These are phyloP conservation scores for Isatis lusitanica DNA, from an alignment of 441 rosid genomes.

Conservation along the genomic window DNA sequence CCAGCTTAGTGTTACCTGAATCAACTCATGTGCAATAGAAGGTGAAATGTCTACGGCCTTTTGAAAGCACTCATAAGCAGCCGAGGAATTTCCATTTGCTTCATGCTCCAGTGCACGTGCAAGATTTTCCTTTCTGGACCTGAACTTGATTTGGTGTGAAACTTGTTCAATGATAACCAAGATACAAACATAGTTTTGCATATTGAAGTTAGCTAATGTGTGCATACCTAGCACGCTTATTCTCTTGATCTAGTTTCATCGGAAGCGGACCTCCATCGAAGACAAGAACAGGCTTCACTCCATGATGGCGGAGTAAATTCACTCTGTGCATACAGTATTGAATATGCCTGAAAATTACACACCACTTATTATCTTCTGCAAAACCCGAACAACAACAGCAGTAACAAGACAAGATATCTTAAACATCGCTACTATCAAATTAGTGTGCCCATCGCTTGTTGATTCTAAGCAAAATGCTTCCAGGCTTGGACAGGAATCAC, in stretches of 20 bases:
- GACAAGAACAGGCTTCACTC: slow-evolving; percentile 83
- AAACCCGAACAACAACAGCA: slow-evolving; percentile 13
- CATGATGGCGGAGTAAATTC: slow-evolving; percentile 79
- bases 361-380: slow-evolving; percentile 9
- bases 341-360: slow-evolving; percentile 64
- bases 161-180: slow-evolving; percentile 1
- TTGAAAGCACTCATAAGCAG: slow-evolving; percentile 90
- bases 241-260: slow-evolving; percentile 97
- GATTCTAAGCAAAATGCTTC: neutral
- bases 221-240: slow-evolving; percentile 84
- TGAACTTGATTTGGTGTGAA: slow-evolving; percentile 30
- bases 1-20: slow-evolving; percentile 54
- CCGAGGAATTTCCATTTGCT: slow-evolving; percentile 74
- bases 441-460: neutral
- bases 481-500: neutral
- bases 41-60: slow-evolving; percentile 97
- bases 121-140: slow-evolving; percentile 88
- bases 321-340: slow-evolving; percentile 95
- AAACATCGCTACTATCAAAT: neutral
- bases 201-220: neutral
- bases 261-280: slow-evolving; percentile 95
- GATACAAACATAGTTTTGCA: neutral
- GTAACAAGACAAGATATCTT: neutral
- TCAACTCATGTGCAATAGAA: slow-evolving; percentile 76
- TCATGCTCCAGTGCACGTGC: slow-evolving; percentile 86